A percentile compares a stretch with the other conserved stretches of the same genome.
Conservation (phyloP, 176 grass and related monocot genomes). For the Oropetium thomaeum region DNA sequence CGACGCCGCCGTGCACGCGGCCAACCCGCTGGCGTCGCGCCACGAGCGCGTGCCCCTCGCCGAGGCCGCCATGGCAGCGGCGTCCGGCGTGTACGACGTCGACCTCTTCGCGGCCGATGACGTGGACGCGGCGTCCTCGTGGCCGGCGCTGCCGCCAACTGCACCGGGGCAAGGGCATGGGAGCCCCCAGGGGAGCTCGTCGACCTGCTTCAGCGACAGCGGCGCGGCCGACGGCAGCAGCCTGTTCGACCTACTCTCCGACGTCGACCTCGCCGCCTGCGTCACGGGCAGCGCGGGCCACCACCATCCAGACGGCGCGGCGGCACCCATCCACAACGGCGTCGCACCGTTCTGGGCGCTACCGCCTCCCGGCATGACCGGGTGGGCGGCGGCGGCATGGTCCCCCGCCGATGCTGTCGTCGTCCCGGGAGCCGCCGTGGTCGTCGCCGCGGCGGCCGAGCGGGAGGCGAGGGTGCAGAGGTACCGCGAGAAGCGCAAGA, state of each 20-base stretch:
- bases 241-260: conserved; percentile 40
- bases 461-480: conserved; percentile 57
- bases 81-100: conserved; percentile 44
- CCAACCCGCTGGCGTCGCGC: conserved; percentile 37
- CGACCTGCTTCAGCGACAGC: conserved; percentile 25
- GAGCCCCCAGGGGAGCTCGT: conserved; percentile 37
- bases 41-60: conserved; percentile 48
- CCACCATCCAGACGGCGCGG: conserved; percentile 19
- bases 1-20: conserved; percentile 51
- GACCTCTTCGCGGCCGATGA: conserved; percentile 44
- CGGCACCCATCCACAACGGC: background rate
- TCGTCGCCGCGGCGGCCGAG: conserved; percentile 21
- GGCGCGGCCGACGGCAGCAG: conserved; percentile 12
- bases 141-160: background rate
- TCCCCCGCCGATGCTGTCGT: background rate
- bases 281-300: conserved; percentile 3
- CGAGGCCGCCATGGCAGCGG: background rate
- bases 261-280: conserved; percentile 32
- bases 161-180: background rate
- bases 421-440: conserved; percentile 5
- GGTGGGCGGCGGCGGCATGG: background rate
- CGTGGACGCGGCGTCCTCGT: conserved; percentile 17
- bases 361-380: background rate
- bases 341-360: conserved; percentile 25
- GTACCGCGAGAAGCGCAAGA: conserved; percentile 73